A percentile compares a stretch with the other conserved stretches of the same genome.
Evolutionary conservation across 176 grass and related monocot genomes (phyloP).

Genomic region (Eleusine indica): DNA sequence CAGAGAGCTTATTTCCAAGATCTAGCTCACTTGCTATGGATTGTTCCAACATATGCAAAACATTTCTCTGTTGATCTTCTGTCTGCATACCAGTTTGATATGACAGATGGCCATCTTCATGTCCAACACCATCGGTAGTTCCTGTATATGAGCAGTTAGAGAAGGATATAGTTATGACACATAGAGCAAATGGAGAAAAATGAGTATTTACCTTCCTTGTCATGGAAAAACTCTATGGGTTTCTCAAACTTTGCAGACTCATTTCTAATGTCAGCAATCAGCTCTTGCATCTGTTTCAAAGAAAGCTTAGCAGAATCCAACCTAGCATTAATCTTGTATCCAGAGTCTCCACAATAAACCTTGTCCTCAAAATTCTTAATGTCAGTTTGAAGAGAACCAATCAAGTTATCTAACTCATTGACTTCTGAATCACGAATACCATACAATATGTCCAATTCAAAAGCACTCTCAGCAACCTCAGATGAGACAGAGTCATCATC

Average conservation of each 20-base stretch:
- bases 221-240: constrained; percentile 44
- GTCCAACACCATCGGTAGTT: constrained; percentile 36
- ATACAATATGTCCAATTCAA: constrained; percentile 68
- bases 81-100: constrained; percentile 49
- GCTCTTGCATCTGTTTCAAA: constrained; percentile 70
- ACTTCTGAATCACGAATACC: constrained; percentile 74
- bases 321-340: constrained; percentile 51
- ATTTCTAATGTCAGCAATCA: constrained; percentile 73
- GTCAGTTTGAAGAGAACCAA: constrained; percentile 63
- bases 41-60: constrained; percentile 83
- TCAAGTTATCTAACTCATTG: constrained; percentile 74
- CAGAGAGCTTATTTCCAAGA: constrained; percentile 81
- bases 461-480: constrained; percentile 56
- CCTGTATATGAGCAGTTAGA: constrained; percentile 56
- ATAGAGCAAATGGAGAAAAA: constrained; percentile 4
- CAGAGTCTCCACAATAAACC: constrained; percentile 52
- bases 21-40: constrained; percentile 88
- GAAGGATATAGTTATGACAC: constrained; percentile 20
- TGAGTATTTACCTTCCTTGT: constrained; percentile 61
- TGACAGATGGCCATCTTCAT: constrained; percentile 55
- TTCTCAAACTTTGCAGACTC: constrained; percentile 72
- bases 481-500: constrained; percentile 54
- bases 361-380: constrained; percentile 52
- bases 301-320: constrained; percentile 53
- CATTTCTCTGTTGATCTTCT: constrained; percentile 66